These are phyloP conservation scores for Planoprotostelium fungivorum DNA, from an alignment of 78 protist genomes.

Conservation along the genomic window DNA sequence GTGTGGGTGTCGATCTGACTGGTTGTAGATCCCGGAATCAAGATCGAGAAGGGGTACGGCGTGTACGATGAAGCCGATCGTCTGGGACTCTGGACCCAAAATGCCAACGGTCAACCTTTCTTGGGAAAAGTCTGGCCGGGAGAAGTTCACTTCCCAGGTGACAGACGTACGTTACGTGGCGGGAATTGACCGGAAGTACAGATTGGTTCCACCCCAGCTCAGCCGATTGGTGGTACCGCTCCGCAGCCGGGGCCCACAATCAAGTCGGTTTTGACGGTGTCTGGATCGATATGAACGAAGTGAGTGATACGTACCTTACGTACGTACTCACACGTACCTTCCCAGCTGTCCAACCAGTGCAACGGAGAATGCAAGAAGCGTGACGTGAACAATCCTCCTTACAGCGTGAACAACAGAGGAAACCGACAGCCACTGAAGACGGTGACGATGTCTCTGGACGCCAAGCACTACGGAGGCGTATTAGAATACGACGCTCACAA, in stretches of 20 bases:
- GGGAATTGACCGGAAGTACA: conserved; percentile 65
- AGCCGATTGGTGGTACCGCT: conserved; percentile 41
- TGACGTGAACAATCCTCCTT: conserved; percentile 13
- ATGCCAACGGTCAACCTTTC: neutral
- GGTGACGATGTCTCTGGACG: conserved; percentile 35
- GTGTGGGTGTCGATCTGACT: neutral
- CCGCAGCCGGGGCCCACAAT: conserved; percentile 1
- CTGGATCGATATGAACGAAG: conserved; percentile 90
- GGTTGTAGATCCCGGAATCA: conserved; percentile 81
- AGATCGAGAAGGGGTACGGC: conserved; percentile 21
- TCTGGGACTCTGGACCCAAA: neutral
- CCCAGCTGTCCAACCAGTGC: conserved; percentile 35
- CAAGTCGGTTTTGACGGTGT: conserved; percentile 43
- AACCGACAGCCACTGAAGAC: conserved; percentile 11
- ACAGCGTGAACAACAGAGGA: conserved; percentile 15
- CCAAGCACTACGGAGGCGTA: conserved; percentile 7
- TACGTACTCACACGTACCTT: too few species aligned
- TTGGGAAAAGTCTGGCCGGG: conserved; percentile 28
- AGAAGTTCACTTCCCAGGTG: neutral
- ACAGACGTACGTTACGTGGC: conserved; percentile 49
- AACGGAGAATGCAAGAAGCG: conserved; percentile 38
- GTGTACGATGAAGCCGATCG: conserved; percentile 7
- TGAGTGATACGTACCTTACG: too few species aligned
- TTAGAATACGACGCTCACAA: conserved; percentile 63
- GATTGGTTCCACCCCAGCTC: conserved; percentile 65